Conservation (phyloP, 225 moss, liverwort and hornwort genomes). For the Bryoerythrophyllum caledonicum region DNA sequence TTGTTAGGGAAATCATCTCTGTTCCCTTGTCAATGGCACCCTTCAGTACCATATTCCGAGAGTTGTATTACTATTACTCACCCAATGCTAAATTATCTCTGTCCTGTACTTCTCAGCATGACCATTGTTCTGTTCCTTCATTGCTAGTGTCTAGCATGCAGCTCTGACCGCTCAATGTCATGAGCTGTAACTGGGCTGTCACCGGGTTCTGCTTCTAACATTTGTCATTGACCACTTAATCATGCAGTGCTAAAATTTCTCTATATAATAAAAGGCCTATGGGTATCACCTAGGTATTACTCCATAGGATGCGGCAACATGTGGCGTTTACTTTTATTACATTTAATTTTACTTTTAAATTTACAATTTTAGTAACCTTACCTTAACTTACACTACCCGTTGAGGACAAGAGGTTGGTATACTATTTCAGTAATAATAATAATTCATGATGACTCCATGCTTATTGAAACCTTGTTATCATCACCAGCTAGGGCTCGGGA, state of each 20-base stretch:
- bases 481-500: too few relatives aligned
- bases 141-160: background rate
- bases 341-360: too few relatives aligned
- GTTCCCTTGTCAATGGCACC: slow-evolving; percentile 17
- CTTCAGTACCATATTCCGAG: background rate
- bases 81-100: background rate
- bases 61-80: slow-evolving; percentile 27
- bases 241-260: background rate
- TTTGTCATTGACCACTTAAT: background rate
- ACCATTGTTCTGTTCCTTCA: background rate
- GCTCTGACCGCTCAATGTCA: background rate
- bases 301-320: too few relatives aligned
- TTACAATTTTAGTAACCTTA: too few relatives aligned
- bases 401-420: too few relatives aligned
- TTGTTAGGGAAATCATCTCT: slow-evolving; percentile 7
- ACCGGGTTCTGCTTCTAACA: background rate
- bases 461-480: background rate
- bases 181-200: slow-evolving; percentile 1
- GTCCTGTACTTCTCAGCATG: background rate
- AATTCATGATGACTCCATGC: background rate
- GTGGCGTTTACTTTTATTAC: too few relatives aligned
- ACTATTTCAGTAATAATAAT: too few relatives aligned
- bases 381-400: too few relatives aligned
- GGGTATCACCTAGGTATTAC: too few relatives aligned
- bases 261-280: too few relatives aligned